phyloP scores from a whole-genome alignment of 345 rosid species.

The Dovyalis caffra region DNA sequence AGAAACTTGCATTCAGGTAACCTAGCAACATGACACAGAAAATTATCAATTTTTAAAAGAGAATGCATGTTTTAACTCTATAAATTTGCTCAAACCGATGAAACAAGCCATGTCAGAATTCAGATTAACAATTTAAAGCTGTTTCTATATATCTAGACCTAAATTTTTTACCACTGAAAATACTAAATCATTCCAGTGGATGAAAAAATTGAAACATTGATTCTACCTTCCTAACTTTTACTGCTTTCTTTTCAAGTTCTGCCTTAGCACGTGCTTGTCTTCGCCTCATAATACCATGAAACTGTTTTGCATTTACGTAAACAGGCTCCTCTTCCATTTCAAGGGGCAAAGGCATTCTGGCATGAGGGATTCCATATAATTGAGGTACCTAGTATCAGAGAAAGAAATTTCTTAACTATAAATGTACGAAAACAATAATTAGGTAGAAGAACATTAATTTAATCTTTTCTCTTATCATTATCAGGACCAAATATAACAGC shows the following conservation, averaged over 20 bases:
- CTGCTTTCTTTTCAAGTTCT: constrained; percentile 55
- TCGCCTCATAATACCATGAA: constrained; percentile 65
- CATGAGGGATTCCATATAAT: constrained; percentile 47
- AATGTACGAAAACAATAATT: background rate
- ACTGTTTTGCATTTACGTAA: constrained; percentile 74
- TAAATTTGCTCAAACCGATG: background rate
- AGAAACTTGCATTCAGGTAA: background rate
- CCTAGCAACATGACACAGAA: background rate
- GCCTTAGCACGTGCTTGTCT: constrained; percentile 71
- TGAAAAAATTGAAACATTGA: background rate
- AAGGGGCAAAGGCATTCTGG: constrained; percentile 67
- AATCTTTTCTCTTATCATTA: background rate
- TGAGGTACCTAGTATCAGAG: constrained; percentile 36
- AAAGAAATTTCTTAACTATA: background rate
- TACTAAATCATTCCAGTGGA: background rate
- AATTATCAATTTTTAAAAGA: background rate
- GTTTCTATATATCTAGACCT: background rate
- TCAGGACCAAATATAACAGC: background rate
- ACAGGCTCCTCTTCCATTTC: constrained; percentile 75
- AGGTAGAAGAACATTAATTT: background rate
- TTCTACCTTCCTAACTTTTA: constrained; percentile 62
- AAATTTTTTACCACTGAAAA: background rate
- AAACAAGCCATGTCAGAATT: background rate
- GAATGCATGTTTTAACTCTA: background rate
- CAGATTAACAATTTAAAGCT: background rate